Evolutionary conservation across 108 stramenopile genomes (phyloP).

Genomic region (Cyclotella kingstonii): DNA sequence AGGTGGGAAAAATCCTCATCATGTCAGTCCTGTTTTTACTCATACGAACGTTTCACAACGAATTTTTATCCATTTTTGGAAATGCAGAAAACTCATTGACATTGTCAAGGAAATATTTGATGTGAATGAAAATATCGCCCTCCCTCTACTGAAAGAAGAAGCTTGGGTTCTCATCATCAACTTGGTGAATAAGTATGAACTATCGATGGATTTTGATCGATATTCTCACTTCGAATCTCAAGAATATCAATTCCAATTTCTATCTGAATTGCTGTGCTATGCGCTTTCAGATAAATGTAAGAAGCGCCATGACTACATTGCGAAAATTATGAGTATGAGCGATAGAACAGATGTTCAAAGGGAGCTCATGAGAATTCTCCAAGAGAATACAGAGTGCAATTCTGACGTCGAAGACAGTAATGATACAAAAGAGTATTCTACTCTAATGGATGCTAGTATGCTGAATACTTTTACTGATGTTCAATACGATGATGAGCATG

Average conservation of each 20-base stretch:
- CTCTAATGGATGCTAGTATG: slow-evolving; percentile 20
- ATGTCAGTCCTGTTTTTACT: neutral
- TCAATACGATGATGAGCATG: slow-evolving; percentile 9
- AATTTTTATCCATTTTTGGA: neutral
- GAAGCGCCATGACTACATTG: slow-evolving; percentile 24
- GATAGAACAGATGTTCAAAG: slow-evolving; percentile 34
- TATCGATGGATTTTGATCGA: neutral
- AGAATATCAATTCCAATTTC: slow-evolving; percentile 15
- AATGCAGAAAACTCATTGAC: slow-evolving; percentile 11
- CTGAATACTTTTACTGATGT: slow-evolving; percentile 7
- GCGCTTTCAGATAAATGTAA: slow-evolving; percentile 30
- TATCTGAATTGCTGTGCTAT: slow-evolving; percentile 29
- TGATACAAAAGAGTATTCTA: slow-evolving; percentile 26
- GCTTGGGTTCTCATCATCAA: slow-evolving; percentile 11
- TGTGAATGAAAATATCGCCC: slow-evolving; percentile 2
- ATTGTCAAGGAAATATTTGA: slow-evolving; percentile 34
- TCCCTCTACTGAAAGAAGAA: slow-evolving; percentile 8
- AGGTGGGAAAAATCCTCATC: neutral
- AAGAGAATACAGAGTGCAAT: slow-evolving; percentile 13
- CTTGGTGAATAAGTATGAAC: neutral
- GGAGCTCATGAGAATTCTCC: slow-evolving; percentile 42
- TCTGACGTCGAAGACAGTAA: slow-evolving; percentile 18
- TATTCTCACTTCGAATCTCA: slow-evolving; percentile 3
- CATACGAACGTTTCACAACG: neutral
- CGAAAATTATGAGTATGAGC: slow-evolving; percentile 25